A percentile compares a stretch with the other conserved stretches of the same genome.
These are phyloP conservation scores for Podila verticillata DNA, from an alignment of 192 early-diverging fungal genomes.

Conservation along the genomic window DNA sequence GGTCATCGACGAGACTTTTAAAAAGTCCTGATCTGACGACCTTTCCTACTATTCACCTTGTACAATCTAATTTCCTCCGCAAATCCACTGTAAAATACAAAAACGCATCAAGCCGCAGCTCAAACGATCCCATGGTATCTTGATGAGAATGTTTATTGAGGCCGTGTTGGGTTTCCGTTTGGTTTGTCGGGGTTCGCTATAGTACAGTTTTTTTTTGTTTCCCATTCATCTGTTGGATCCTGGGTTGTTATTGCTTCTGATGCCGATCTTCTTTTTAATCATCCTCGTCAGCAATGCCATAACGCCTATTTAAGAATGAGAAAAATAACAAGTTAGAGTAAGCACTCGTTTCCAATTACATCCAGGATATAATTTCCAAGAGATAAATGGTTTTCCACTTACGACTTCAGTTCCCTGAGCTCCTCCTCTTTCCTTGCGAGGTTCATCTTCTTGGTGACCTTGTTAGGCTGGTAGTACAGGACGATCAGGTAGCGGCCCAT, in stretches of 20 bases:
- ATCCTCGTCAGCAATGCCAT: conserved; percentile 48
- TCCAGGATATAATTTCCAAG: neutral
- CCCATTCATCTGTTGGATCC: neutral
- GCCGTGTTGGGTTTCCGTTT: neutral
- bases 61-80: too few species aligned
- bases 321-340: neutral
- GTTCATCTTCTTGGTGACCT: conserved; percentile 83
- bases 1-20: conserved; percentile 42
- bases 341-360: neutral
- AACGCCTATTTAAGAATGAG: conserved; percentile 20
- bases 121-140: too few species aligned
- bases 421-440: conserved; percentile 81
- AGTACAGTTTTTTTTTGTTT: conserved; percentile 1
- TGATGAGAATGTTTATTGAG: too few species aligned
- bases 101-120: too few species aligned
- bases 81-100: too few species aligned
- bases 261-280: neutral
- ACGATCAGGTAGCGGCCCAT: conserved; percentile 96
- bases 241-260: conserved; percentile 1
- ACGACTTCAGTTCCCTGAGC: conserved; percentile 74
- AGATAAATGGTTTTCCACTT: conserved; percentile 32
- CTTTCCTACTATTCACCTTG: neutral
- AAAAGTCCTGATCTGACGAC: neutral
- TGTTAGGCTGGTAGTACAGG: conserved; percentile 87
- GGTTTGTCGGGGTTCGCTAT: neutral